Conservation (phyloP, 2,329 filamentous ascomycete species). For the Balansia obtecta region DNA sequence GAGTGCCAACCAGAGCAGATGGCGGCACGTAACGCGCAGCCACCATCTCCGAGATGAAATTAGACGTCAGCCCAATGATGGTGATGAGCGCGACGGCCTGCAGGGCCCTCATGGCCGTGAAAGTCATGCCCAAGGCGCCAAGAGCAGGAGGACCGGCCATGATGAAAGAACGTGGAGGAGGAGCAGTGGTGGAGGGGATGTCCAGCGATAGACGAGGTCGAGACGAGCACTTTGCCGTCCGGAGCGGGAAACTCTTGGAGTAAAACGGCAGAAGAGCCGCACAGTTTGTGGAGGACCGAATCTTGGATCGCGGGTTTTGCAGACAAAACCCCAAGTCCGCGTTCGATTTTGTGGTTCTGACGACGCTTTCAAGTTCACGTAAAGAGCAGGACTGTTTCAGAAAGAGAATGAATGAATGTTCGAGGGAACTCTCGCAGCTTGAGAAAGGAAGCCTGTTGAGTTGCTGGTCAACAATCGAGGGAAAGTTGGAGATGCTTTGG, state of each 20-base stretch:
- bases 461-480: slow-evolving; percentile 7
- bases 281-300: slow-evolving; percentile 19
- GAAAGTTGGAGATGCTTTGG: slow-evolving; percentile 9
- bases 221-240: slow-evolving; percentile 24
- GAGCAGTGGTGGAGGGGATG: slow-evolving; percentile 14
- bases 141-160: slow-evolving; percentile 40
- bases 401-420: slow-evolving; percentile 6
- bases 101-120: slow-evolving; percentile 59
- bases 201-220: slow-evolving; percentile 31
- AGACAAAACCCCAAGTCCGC: background rate
- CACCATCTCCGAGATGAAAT: slow-evolving; percentile 71
- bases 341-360: background rate
- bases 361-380: background rate
- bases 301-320: slow-evolving; percentile 13
- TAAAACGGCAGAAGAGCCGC: slow-evolving; percentile 25
- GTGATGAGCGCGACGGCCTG: slow-evolving; percentile 61
- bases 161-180: slow-evolving; percentile 17
- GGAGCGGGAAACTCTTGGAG: slow-evolving; percentile 28
- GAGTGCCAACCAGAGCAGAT: slow-evolving; percentile 61
- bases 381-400: background rate
- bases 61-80: slow-evolving; percentile 68
- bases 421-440: background rate
- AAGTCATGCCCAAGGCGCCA: slow-evolving; percentile 67
- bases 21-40: slow-evolving; percentile 52
- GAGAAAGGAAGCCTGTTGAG: background rate